A percentile compares a stretch with the other conserved stretches of the same genome.
These are phyloP conservation scores for Mycothermus thermophilus DNA, from an alignment of 495 filamentous ascomycete genomes.

Conservation along the genomic window DNA sequence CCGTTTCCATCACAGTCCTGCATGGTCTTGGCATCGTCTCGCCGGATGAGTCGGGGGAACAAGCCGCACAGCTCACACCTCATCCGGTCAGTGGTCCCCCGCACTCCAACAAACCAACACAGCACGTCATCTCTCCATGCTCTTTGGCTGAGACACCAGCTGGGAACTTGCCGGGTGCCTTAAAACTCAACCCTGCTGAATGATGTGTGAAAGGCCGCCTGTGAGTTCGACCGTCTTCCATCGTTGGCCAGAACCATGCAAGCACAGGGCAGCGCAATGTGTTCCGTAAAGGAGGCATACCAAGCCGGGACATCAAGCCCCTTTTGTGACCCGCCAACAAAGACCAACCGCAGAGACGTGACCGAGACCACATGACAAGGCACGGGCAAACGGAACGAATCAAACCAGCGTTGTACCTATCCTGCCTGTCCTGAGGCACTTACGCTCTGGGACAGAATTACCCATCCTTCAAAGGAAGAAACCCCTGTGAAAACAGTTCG, in stretches of 20 bases:
- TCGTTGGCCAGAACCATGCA: no score
- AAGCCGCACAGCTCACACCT: neutral
- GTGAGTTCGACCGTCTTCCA: no score
- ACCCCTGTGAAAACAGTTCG: neutral
- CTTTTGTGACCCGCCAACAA: no score
- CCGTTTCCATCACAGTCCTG: neutral
- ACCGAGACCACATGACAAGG: no score
- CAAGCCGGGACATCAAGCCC: no score
- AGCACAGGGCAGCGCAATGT: no score
- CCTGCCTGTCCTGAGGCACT: no score
- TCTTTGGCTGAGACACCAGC: neutral
- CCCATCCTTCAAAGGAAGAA: neutral
- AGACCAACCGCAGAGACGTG: no score
- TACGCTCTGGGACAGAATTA: neutral
- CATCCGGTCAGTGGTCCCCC: neutral
- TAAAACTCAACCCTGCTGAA: neutral
- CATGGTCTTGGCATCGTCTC: neutral
- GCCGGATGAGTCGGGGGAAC: conserved; percentile 6
- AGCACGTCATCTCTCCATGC: conserved; percentile 1
- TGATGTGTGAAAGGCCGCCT: neutral
- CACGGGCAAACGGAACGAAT: no score
- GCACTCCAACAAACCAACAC: neutral
- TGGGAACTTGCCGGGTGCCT: neutral
- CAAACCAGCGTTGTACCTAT: no score
- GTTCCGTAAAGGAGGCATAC: no score